Conservation (phyloP, 2,329 filamentous ascomycete species). For the Scedosporium dehoogii region DNA sequence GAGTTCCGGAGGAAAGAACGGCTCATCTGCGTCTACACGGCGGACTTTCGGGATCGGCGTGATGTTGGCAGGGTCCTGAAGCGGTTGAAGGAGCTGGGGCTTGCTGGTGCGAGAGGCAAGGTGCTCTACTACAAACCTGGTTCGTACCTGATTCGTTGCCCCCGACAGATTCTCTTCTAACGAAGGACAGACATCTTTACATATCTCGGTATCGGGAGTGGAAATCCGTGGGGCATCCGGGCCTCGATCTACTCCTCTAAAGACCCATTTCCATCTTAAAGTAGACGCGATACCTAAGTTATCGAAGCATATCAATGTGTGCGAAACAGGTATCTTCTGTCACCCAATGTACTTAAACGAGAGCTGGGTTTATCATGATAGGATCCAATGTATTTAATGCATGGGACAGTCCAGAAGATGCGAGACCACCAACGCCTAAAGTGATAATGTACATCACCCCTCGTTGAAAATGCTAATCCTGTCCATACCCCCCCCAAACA, state of each 20-base stretch:
- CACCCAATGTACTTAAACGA: too few relatives aligned
- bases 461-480: background rate
- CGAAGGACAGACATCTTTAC: constrained; percentile 51
- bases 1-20: constrained; percentile 31
- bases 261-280: constrained; percentile 3
- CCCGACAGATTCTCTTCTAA: constrained; percentile 6
- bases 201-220: constrained; percentile 49
- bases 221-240: constrained; percentile 53
- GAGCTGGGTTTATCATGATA: too few relatives aligned
- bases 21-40: constrained; percentile 70
- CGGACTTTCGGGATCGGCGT: constrained; percentile 57
- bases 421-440: background rate
- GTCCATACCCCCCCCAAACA: background rate
- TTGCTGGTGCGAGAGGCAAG: constrained; percentile 37
- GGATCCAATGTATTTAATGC: background rate
- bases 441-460: background rate
- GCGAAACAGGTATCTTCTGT: too few relatives aligned
- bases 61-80: constrained; percentile 62
- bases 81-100: constrained; percentile 49
- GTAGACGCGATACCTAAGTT: background rate
- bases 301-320: background rate
- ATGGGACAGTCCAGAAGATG: background rate
- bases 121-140: constrained; percentile 73
- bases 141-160: constrained; percentile 22
- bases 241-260: constrained; percentile 39